Base-by-base conservation (phyloP, 305 asterid genomes). In the Galium porrigens region DNA sequence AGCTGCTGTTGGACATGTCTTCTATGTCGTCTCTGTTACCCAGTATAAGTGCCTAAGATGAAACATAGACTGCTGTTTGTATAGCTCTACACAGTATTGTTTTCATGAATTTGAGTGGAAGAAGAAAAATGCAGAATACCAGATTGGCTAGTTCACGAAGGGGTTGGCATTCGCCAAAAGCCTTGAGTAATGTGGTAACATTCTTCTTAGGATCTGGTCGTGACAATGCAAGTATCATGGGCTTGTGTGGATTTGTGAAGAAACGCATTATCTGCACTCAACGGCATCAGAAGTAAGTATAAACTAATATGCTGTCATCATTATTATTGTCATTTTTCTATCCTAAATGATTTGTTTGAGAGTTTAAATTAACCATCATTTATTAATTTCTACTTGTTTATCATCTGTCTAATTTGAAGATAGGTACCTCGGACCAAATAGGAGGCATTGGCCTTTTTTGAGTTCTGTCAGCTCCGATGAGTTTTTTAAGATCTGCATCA, bases 201-300 rank as follows among this genome's bases (percentile, higher is more conserved):
- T 82, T 85, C 77, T 82, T 85, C 81, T 85, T 83, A 58, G 91
- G 88, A 73, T 85, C 86, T 8, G 91, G 86, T 46, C 86, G 83
- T 29, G 91, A 83, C 72, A 85, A 70, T 60, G 88, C 91, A 61
- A 83, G 86, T 72, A 85, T 77, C 88, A 85, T 85, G 39, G 91
- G 91, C 85, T 85, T 85, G 80, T 82, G 86, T 41, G 88, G 88
- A 70, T 85, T 83, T 6, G 78, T 56, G 70, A 85, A 83, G 65
- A 83, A 85, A 52, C 86, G 73, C 86, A 77, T 81, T 22, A 85
- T 81, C 89, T 85, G 83, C 77, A 73, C 58, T 63, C 62, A 69
- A 37, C 1, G 17, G n/a, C 5, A 51, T 64, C 58, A 64, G 12
- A 11, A 30, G n/a, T 46, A 14, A n/a, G 44, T 22, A 49, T 29